A percentile compares a stretch with the other conserved stretches of the same genome.
These are phyloP conservation scores for Gentiana dahurica DNA, from an alignment of 257 asterid species.

Conservation along the genomic window DNA sequence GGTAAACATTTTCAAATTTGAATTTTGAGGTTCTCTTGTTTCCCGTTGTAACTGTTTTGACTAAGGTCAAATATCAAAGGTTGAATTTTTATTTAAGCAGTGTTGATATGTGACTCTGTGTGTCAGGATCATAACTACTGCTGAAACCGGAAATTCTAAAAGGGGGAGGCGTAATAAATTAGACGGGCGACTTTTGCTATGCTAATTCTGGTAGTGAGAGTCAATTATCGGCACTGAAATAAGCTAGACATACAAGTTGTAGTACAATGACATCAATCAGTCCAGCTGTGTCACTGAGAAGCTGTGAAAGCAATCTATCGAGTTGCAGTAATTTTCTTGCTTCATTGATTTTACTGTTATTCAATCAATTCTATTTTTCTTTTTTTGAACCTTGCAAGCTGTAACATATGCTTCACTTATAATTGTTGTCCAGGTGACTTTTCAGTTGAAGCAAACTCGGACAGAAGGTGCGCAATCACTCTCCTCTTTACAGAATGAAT, in stretches of 20 bases:
- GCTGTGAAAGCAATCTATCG: slow-evolving; percentile 45
- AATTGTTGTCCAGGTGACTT: slow-evolving; percentile 50
- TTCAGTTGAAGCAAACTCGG: slow-evolving; percentile 44
- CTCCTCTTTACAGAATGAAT: slow-evolving; percentile 1
- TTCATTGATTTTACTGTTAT: slow-evolving; percentile 5
- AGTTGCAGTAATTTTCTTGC: slow-evolving; percentile 36
- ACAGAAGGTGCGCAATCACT: slow-evolving; percentile 37
- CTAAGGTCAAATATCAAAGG: too few species aligned
- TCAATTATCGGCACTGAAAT: slow-evolving; percentile 17
- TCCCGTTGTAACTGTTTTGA: not conserved
- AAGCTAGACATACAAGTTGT: slow-evolving; percentile 26
- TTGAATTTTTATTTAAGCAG: not conserved
- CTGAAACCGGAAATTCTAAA: slow-evolving; percentile 24
- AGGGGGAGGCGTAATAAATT: slow-evolving; percentile 22
- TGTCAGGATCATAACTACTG: slow-evolving; percentile 32
- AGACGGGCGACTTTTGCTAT: slow-evolving; percentile 16
- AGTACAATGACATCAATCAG: slow-evolving; percentile 30
- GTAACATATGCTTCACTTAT: slow-evolving; percentile 2
- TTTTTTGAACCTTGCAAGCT: not conserved
- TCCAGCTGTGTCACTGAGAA: slow-evolving; percentile 34
- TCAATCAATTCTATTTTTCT: not conserved
- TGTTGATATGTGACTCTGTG: slow-evolving; percentile 46
- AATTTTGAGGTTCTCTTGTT: not conserved
- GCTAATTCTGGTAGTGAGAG: slow-evolving; percentile 32
- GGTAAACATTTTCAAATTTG: not conserved